Base-by-base conservation (phyloP, 352 stramenopile genomes). In the Pseudoperonospora humuli region DNA sequence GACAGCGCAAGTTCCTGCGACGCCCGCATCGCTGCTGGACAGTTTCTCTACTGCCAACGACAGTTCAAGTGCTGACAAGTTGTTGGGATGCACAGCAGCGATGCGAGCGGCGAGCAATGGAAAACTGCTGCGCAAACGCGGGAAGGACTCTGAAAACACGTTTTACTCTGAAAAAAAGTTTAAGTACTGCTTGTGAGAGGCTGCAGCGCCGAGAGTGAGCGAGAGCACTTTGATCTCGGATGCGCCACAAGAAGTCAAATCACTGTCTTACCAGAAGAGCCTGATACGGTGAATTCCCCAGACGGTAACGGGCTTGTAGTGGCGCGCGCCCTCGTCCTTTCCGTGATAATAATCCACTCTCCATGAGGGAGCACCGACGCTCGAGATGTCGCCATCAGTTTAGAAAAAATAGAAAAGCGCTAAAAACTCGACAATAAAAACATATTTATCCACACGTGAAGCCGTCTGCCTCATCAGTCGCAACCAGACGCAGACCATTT, bases 41-140 rank as follows among this genome's bases (percentile, higher is more conserved):
- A 72, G 63, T 46, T 77, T 73, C 47, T 60, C 65, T 51, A 61
- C 71, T 65, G 63, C 59, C 65, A 80, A 76, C 69, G 61, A 75
- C 69, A 75, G 69, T 75, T 80, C 69, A 80, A 80, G 69, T 80
- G 69, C 69, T 80, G 69, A 80, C 69, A 74, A 77, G 66, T 75
- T 75, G 65, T 70, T 70, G 64, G 67, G 50, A 64, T 69, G 47
- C 49, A 57, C 47, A 39, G 24, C 61, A 48, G 42, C 57, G 44
- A 26, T 41, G 49, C 58, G 49, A 47, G 49, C 33, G 49, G 34
- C 40, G 25, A 57, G 15, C 45, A 61, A 36, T 20, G 49, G 40
- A 48, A 61, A 54, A 46, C 39, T 57, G 44, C 45, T 54, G 39
- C 59, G 65, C 62, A 80, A 80, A 60, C 69, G 69, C 50, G 42